phyloP scores from a whole-genome alignment of 768 basidiomycete genomes.

The Dendrothele bispora region DNA sequence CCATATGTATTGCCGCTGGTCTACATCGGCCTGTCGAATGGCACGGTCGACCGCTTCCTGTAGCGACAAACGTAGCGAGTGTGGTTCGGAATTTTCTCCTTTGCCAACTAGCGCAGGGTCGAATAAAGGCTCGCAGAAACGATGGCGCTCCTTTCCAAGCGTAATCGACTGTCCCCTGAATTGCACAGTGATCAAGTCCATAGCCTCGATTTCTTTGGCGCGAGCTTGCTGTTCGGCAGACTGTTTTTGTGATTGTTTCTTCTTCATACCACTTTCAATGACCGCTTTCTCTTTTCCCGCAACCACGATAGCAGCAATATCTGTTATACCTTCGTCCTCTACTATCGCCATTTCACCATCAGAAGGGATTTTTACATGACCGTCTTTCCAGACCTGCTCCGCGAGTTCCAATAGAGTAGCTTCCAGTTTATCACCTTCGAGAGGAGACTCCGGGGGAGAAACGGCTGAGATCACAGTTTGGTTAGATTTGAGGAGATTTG shows the following conservation, averaged over 20 bases:
- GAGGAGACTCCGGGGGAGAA: slow-evolving; percentile 50
- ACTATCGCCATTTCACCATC: slow-evolving; percentile 64
- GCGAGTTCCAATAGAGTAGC: slow-evolving; percentile 62
- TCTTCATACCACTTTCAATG: slow-evolving; percentile 83
- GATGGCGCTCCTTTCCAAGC: slow-evolving; percentile 84
- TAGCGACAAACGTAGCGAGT: slow-evolving; percentile 43
- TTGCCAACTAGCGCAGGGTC: slow-evolving; percentile 58
- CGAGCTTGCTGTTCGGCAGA: slow-evolving; percentile 80
- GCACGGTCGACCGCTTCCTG: slow-evolving; percentile 69
- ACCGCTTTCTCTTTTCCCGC: slow-evolving; percentile 90
- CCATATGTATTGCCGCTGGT: slow-evolving; percentile 73
- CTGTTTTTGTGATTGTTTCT: slow-evolving; percentile 68
- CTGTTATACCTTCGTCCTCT: slow-evolving; percentile 85
- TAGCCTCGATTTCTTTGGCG: slow-evolving; percentile 77
- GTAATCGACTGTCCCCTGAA: slow-evolving; percentile 73
- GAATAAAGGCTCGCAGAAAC: slow-evolving; percentile 89
- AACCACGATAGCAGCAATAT: slow-evolving; percentile 87
- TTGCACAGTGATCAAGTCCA: slow-evolving; percentile 77
- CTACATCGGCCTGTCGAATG: slow-evolving; percentile 59
- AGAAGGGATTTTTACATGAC: slow-evolving; percentile 70
- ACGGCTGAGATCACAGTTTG: slow-evolving; percentile 59
- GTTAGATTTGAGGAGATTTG: slow-evolving; percentile 69
- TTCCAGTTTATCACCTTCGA: slow-evolving; percentile 47
- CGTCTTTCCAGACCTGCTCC: slow-evolving; percentile 60
- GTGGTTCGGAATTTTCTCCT: slow-evolving; percentile 22